Conservation (phyloP, 2,329 filamentous ascomycete genomes). For the Paecilomyces dactylethromorphus region DNA sequence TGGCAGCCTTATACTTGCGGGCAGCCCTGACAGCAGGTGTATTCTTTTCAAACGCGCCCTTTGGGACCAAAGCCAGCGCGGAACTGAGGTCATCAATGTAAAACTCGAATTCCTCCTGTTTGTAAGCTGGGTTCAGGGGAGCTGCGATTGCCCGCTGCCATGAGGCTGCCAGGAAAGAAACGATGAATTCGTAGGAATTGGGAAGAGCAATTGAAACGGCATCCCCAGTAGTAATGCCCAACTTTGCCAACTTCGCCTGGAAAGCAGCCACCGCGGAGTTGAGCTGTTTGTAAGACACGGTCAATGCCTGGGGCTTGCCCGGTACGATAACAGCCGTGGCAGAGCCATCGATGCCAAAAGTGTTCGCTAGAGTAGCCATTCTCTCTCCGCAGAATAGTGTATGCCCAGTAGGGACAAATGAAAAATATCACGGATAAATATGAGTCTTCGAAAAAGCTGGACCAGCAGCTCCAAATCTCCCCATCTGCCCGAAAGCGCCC, state of each 20-base stretch:
- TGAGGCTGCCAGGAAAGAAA: slow-evolving; percentile 77
- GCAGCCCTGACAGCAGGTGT: slow-evolving; percentile 70
- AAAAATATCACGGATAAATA: background rate
- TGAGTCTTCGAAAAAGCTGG: background rate
- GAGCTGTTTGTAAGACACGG: slow-evolving; percentile 65
- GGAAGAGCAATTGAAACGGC: slow-evolving; percentile 77
- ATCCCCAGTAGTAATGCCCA: slow-evolving; percentile 62
- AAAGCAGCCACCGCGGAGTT: slow-evolving; percentile 60
- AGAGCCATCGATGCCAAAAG: slow-evolving; percentile 47
- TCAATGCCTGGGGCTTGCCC: slow-evolving; percentile 53
- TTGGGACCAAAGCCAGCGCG: slow-evolving; percentile 68
- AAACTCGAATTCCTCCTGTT: slow-evolving; percentile 85
- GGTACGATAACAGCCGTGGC: slow-evolving; percentile 68
- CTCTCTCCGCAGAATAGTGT: background rate
- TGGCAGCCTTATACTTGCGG: slow-evolving; percentile 71
- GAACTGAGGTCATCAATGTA: slow-evolving; percentile 85
- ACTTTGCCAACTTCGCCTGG: slow-evolving; percentile 68
- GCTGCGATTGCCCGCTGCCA: slow-evolving; percentile 79
- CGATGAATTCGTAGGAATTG: slow-evolving; percentile 83
- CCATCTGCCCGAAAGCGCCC: background rate
- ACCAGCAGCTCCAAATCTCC: background rate
- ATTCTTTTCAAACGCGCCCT: slow-evolving; percentile 59
- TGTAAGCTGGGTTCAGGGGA: slow-evolving; percentile 82
- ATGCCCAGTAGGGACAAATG: background rate
- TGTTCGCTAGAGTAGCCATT: slow-evolving; percentile 53